Evolutionary conservation across 768 basidiomycete genomes (phyloP).

Genomic region (Boletus vermiculosoides): DNA sequence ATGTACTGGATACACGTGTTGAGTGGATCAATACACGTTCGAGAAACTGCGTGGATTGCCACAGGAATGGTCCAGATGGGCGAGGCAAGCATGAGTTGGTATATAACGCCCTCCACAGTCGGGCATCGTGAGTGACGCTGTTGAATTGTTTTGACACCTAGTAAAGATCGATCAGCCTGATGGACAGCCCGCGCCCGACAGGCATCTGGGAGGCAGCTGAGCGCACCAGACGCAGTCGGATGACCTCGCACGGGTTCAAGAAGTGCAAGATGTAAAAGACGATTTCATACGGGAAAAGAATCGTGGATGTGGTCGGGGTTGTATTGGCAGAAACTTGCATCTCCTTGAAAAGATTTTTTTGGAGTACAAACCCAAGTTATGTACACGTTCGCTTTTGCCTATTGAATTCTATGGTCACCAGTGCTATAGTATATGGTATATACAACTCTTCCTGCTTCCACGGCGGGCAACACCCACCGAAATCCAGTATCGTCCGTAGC

Average conservation of each 20-base stretch:
- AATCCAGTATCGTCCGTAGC: background rate
- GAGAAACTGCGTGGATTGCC: constrained; percentile 22
- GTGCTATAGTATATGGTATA: too few relatives aligned
- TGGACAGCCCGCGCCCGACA: background rate
- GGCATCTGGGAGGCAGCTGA: background rate
- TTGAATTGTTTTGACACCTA: constrained; percentile 22
- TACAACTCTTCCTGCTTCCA: background rate
- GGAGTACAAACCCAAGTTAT: background rate
- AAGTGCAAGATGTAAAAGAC: constrained; percentile 15
- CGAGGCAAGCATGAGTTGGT: constrained; percentile 16
- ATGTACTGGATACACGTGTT: constrained; percentile 18
- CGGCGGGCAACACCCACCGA: background rate
- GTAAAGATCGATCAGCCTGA: background rate
- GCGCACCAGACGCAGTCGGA: constrained; percentile 19
- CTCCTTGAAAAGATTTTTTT: background rate
- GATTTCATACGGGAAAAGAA: constrained; percentile 19
- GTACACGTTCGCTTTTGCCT: background rate
- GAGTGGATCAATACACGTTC: constrained; percentile 18
- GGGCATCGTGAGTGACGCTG: constrained; percentile 15
- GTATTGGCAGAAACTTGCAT: constrained; percentile 12
- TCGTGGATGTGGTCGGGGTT: background rate
- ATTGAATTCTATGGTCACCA: too few relatives aligned
- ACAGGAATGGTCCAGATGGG: constrained; percentile 23
- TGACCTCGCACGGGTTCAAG: constrained; percentile 15
- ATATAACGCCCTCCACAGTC: constrained; percentile 21